Percentiles rank a stretch among this genome's conserved stretches.
phyloP scores from a whole-genome alignment of 148 eudicot species.

The Cornus controversa region DNA sequence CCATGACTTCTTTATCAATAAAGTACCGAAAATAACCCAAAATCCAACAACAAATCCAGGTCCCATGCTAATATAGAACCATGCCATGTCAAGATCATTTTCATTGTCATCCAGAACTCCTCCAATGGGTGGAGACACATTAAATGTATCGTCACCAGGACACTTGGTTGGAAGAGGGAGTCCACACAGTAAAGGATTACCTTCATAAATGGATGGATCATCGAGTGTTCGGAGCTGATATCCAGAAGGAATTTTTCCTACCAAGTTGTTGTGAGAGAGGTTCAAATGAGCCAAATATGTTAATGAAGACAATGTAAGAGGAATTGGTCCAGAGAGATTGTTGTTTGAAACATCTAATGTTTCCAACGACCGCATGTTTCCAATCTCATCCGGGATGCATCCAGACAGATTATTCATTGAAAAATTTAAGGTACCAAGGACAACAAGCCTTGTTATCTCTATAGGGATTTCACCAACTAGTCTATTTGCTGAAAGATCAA shows the following conservation, averaged over 20 bases:
- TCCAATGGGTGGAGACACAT: not conserved
- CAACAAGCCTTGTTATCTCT: too few relatives aligned
- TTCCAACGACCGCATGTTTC: too few relatives aligned
- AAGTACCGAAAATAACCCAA: not conserved
- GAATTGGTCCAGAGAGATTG: too few relatives aligned
- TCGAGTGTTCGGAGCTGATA: not conserved
- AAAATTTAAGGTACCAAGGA: too few relatives aligned
- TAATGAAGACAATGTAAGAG: too few relatives aligned
- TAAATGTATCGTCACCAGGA: not conserved
- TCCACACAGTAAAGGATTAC: not conserved
- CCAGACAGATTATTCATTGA: too few relatives aligned
- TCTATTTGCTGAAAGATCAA: not conserved
- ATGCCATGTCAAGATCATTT: not conserved
- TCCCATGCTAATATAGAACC: conserved; percentile 1
- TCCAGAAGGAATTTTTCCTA: not conserved
- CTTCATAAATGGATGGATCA: not conserved
- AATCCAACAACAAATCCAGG: not conserved
- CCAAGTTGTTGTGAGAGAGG: too few relatives aligned
- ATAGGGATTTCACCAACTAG: not conserved
- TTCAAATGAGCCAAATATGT: too few relatives aligned
- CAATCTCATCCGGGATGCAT: too few relatives aligned
- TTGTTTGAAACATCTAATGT: too few relatives aligned
- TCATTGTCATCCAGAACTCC: not conserved
- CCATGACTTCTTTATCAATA: not conserved
- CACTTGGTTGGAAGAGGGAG: not conserved